These are phyloP conservation scores for Picochlorum sp. DNA, from an alignment of 139 green algal species.

Conservation along the genomic window DNA sequence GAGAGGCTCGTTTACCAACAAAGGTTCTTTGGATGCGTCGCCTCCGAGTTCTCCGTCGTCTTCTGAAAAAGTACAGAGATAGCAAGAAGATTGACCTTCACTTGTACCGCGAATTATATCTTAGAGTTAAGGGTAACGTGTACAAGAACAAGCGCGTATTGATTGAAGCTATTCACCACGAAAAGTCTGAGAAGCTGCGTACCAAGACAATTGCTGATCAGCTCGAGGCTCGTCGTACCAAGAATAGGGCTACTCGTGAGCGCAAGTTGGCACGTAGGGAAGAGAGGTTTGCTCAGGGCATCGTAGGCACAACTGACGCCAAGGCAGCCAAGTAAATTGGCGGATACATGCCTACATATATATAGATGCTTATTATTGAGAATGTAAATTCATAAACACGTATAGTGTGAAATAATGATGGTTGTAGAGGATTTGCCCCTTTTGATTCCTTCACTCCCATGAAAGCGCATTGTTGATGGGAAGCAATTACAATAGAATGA, in stretches of 20 bases:
- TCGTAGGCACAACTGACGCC: not conserved
- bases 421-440: no score
- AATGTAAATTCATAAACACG: no score
- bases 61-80: conserved; percentile 98
- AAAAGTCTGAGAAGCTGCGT: conserved; percentile 97
- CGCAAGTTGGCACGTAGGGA: conserved; percentile 91
- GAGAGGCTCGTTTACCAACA: conserved; percentile 61
- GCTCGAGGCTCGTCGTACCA: conserved; percentile 91
- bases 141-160: conserved; percentile 99
- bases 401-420: no score
- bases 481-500: no score
- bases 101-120: conserved; percentile 90
- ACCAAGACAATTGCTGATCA: conserved; percentile 98
- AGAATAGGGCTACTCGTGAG: conserved; percentile 90
- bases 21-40: conserved; percentile 10
- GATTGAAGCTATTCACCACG: conserved; percentile 98
- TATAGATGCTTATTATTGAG: no score
- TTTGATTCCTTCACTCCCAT: no score
- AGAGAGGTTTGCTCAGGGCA: conserved; percentile 66
- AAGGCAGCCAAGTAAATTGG: conserved; percentile 1
- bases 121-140: conserved; percentile 97
- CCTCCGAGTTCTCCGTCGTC: conserved; percentile 45
- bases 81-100: conserved; percentile 99
- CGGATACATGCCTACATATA: no score
- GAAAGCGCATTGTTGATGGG: no score